Evolutionary conservation across 768 basidiomycete genomes (phyloP), one percentile per base, ranked within the genome.

Genomic region (Kockovaella imperatae): DNA sequence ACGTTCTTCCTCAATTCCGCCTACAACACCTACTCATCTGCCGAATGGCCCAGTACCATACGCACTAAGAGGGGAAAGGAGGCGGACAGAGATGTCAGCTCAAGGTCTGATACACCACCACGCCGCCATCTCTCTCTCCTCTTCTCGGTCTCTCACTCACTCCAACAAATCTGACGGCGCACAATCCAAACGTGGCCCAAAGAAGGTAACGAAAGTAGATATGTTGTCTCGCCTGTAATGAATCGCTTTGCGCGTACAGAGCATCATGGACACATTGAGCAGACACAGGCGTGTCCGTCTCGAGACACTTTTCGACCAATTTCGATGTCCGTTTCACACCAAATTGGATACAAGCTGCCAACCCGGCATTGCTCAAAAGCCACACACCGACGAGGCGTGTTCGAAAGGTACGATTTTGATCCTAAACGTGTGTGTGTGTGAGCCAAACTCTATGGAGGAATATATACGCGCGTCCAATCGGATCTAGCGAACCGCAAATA

Each of bases 341-440:
- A 11, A 58, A 57, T 35, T 61, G 53, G 42, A 70, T 64, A 5
- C 60, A 60, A 21, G 68, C 60, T 4, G 65, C 66, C 6, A 70
- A 54, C 18, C 58, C 68, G 2, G 68, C 68, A 49, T 68, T 70
- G 28, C 66, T 57, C 10, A 68, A 48, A 21, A 70, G 54, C 68
- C 68, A 70, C 28, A 62, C 50, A 24, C 62, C 56, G 24, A 70
- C 63, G 0, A 68, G 54, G 25, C 68, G 49, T 7, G 68, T 70
- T 26, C 68, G 54, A 53, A 64, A 68, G 5, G 67, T 68, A n/a
- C 54, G 49, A 45, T 68, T 68, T 48, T 57, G 54, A 44, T 68
- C 67, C 67, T 68, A 28, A 6, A n/a, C 31, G 31, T 6, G 42
- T 30, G 3, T 10, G n/a, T 21, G n/a, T 13, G n/a, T 15, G 15